Evolutionary conservation across 78 protist genomes (phyloP), one percentile per base, ranked within the genome.

Genomic region (Mastigamoeba balamuthi): DNA sequence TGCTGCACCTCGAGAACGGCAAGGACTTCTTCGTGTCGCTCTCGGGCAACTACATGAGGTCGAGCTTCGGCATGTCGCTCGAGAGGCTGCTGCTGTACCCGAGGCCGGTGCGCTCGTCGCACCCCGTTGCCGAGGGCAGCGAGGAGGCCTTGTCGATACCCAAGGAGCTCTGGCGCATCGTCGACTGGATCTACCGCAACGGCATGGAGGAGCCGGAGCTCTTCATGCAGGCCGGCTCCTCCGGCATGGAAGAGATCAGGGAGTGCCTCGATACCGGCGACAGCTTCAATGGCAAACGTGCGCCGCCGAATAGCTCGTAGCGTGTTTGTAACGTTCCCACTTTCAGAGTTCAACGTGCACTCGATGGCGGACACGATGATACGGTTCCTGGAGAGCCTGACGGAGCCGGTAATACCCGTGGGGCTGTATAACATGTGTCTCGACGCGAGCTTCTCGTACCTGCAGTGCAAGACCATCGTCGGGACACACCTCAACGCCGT

Each of bases 1-100:
- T 91, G 40, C 70, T 91, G 44, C 89, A 84, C 58, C 65, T 91
- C 29, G 84, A 88, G 40, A 80, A 87, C 66, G 92, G 95, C 37
- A 85, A 76, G 58, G 92, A 91, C 73, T 69, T 74, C 65, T 91
- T 91, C 29, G 58, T 75, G 53, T 74, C 85, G 0, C 33, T 87
- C 10, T 33, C 76, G 17, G 90, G 94, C 6, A 4, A 40, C 6
- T 90, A 52, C 66, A 67, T 72, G 25, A 40, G 23, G 37, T 78
- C 83, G 17, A 76, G 83, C 74, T 82, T 86, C 40, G 91, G 91
- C 40, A 64, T 63, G 43, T 58, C 88, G 2, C 76, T 90, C 35
- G 89, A 80, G 2, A 53, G 80, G 29, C 68, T 84, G 35, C 86
- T 85, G 0, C 40, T 75, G 10, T 81, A 42, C 83, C 68, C 78